phyloP scores from a whole-genome alignment of 2,329 filamentous ascomycete genomes.

The Chaetomiaceae sp. region DNA sequence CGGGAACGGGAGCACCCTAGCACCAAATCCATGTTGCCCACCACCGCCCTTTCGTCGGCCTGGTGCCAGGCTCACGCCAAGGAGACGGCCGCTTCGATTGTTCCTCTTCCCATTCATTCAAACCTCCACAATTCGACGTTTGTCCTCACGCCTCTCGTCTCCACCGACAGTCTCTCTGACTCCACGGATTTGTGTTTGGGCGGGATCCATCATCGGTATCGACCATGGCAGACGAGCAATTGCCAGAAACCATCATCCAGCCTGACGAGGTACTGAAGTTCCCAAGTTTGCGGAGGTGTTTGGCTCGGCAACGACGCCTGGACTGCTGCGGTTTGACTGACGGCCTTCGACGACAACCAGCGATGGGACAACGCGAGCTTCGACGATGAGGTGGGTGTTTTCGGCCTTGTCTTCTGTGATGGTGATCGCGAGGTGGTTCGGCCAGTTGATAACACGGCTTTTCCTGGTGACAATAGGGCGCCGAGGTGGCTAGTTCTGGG shows the following conservation, averaged over 20 bases:
- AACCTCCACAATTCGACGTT: background rate
- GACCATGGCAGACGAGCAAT: background rate
- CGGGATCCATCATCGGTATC: background rate
- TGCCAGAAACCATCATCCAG: background rate
- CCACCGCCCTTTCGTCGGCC: background rate
- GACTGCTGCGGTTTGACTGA: background rate
- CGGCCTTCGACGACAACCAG: too few relatives aligned
- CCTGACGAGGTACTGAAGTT: constrained; percentile 13
- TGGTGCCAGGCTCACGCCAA: background rate
- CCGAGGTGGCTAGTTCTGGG: constrained; percentile 10
- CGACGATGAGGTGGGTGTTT: constrained; percentile 10
- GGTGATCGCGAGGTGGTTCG: background rate
- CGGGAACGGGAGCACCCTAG: constrained; percentile 9
- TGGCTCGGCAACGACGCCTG: too few relatives aligned
- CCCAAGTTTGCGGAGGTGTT: background rate
- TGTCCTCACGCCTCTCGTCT: background rate
- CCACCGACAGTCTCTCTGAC: background rate
- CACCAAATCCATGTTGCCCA: background rate
- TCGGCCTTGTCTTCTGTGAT: background rate
- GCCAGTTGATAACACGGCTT: background rate
- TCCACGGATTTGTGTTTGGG: background rate
- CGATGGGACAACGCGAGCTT: constrained; percentile 1
- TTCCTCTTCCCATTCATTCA: background rate
- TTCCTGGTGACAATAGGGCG: constrained; percentile 2
- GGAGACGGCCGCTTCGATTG: constrained; percentile 1